phyloP scores from a whole-genome alignment of 768 basidiomycete genomes.

The Coprinopsis marcescibilis region DNA sequence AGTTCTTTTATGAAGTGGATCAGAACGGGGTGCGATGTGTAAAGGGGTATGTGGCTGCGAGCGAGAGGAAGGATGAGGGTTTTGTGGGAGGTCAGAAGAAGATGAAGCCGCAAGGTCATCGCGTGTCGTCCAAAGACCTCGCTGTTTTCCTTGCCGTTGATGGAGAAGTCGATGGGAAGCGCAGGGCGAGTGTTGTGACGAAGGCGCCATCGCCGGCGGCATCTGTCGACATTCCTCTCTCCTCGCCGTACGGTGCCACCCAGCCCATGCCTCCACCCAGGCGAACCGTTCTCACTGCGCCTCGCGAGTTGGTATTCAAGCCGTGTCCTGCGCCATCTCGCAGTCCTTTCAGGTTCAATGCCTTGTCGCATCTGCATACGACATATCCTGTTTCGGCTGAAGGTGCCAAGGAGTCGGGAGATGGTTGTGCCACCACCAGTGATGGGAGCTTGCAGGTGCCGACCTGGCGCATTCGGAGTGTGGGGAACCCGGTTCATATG shows the following conservation, averaged over 20 bases:
- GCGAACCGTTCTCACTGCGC: constrained; percentile 26
- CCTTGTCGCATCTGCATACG: constrained; percentile 23
- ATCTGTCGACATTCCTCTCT: constrained; percentile 34
- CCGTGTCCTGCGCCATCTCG: constrained; percentile 36
- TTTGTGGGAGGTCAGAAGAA: constrained; percentile 4
- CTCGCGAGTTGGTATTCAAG: constrained; percentile 30
- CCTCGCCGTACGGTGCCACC: constrained; percentile 26
- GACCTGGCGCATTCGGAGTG: constrained; percentile 44
- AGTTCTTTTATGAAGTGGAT: constrained; percentile 6
- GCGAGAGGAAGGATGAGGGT: constrained; percentile 1
- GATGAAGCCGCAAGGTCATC: constrained; percentile 35
- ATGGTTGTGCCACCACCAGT: neutral
- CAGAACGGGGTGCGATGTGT: constrained; percentile 7
- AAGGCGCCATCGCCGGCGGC: constrained; percentile 10
- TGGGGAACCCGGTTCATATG: constrained; percentile 56
- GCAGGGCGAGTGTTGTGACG: neutral
- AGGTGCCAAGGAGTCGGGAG: constrained; percentile 9
- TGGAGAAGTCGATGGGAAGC: constrained; percentile 3
- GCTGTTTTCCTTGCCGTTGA: constrained; percentile 29
- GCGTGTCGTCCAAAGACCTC: constrained; percentile 38
- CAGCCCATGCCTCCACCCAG: constrained; percentile 16
- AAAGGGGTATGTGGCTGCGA: neutral
- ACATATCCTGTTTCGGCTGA: constrained; percentile 18
- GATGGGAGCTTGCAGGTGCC: neutral
- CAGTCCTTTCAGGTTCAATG: constrained; percentile 35